These are phyloP conservation scores for Iris pallida DNA, from an alignment of 116 monocot genomes.

Conservation along the genomic window DNA sequence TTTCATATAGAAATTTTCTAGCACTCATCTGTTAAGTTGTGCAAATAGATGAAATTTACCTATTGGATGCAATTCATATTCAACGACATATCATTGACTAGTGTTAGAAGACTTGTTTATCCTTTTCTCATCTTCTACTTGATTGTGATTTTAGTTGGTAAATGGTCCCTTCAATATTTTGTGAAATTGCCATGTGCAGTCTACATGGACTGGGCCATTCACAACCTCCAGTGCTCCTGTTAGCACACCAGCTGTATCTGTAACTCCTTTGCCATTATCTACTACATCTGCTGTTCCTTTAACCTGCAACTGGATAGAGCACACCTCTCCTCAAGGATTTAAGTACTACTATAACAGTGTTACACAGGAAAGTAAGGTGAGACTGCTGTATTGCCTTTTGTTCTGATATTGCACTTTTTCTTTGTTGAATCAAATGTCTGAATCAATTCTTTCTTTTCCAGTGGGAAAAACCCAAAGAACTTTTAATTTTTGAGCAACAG, in stretches of 20 bases:
- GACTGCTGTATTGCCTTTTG: background rate
- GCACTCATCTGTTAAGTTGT: too few relatives aligned
- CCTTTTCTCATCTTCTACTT: too few relatives aligned
- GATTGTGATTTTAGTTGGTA: too few relatives aligned
- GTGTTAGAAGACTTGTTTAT: too few relatives aligned
- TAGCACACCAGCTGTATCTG: constrained; percentile 26
- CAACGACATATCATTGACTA: too few relatives aligned
- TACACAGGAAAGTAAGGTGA: constrained; percentile 91
- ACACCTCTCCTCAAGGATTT: constrained; percentile 95
- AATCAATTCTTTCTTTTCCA: constrained; percentile 13
- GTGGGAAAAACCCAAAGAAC: constrained; percentile 99
- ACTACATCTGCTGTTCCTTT: constrained; percentile 34
- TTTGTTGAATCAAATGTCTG: background rate
- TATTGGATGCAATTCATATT: too few relatives aligned
- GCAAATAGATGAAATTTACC: too few relatives aligned
- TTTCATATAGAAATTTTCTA: too few relatives aligned
- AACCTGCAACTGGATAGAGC: constrained; percentile 93
- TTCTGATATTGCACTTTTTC: background rate
- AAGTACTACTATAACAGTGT: constrained; percentile 92
- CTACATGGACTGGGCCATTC: constrained; percentile 36
- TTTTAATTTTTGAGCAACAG: constrained; percentile 77
- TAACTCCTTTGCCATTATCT: constrained; percentile 7
- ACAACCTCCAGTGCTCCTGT: constrained; percentile 33
- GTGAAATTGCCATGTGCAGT: constrained; percentile 9
- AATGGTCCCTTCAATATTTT: too few relatives aligned